phyloP scores from a whole-genome alignment of 2,329 filamentous ascomycete genomes.

The Apiospora malaysiana region DNA sequence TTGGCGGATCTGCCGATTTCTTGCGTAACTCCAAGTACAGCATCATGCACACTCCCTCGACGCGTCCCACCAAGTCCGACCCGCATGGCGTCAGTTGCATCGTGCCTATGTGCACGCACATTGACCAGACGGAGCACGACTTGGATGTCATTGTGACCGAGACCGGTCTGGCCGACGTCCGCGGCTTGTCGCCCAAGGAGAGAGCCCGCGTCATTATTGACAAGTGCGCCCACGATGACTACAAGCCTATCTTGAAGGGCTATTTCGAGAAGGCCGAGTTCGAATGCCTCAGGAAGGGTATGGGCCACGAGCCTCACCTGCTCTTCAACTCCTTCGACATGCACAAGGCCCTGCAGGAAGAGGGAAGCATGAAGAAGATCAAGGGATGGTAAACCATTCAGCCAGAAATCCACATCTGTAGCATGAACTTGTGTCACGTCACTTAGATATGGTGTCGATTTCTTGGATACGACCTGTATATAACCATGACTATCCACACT shows the following conservation, averaged over 20 bases:
- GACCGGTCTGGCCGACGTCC: slow-evolving; percentile 81
- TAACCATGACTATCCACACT: neutral
- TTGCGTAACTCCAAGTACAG: slow-evolving; percentile 74
- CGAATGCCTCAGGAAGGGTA: slow-evolving; percentile 84
- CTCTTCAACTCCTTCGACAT: slow-evolving; percentile 88
- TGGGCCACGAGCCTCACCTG: slow-evolving; percentile 89
- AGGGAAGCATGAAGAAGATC: slow-evolving; percentile 87
- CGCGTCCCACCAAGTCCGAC: slow-evolving; percentile 81
- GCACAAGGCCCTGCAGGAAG: slow-evolving; percentile 81
- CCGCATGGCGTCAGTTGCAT: slow-evolving; percentile 84
- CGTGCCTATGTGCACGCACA: slow-evolving; percentile 91
- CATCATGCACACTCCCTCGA: slow-evolving; percentile 92
- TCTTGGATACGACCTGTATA: slow-evolving; percentile 8
- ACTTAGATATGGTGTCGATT: neutral
- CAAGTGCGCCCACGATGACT: slow-evolving; percentile 85
- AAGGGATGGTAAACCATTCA: slow-evolving; percentile 58
- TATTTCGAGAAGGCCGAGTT: slow-evolving; percentile 88
- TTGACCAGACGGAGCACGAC: slow-evolving; percentile 93
- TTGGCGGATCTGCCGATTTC: slow-evolving; percentile 77
- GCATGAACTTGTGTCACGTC: neutral
- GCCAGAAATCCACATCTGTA: neutral
- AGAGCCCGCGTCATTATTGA: slow-evolving; percentile 84
- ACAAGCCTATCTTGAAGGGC: slow-evolving; percentile 79
- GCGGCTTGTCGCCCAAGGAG: slow-evolving; percentile 80
- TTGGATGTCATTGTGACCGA: slow-evolving; percentile 84